A percentile compares a stretch with the other conserved stretches of the same genome.
Evolutionary conservation across 345 rosid species (phyloP).

Genomic region (Schrenkiella parvula): DNA sequence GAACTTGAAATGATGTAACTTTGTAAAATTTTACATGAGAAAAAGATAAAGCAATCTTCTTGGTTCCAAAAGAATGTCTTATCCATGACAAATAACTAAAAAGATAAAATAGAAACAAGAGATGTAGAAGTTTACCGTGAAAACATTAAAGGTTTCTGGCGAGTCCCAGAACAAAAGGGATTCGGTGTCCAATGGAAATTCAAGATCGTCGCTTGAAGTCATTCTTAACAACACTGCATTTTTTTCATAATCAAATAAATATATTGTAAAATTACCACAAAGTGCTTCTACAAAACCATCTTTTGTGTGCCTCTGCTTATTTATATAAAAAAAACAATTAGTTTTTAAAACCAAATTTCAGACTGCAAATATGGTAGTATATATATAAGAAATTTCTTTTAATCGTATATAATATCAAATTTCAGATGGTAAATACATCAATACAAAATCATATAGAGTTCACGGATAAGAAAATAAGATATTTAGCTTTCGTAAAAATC

Average conservation of each 20-base stretch:
- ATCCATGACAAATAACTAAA: neutral
- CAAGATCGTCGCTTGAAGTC: slow-evolving; percentile 13
- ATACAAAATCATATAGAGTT: too few species aligned
- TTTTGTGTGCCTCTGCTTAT: too few species aligned
- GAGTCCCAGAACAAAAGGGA: neutral
- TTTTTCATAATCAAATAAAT: neutral
- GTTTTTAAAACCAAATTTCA: too few species aligned
- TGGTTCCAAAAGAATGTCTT: neutral
- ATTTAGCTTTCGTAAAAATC: too few species aligned
- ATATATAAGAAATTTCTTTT: too few species aligned
- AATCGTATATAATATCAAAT: too few species aligned
- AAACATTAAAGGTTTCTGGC: neutral
- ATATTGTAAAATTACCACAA: neutral
- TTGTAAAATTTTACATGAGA: neutral
- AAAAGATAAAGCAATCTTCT: neutral
- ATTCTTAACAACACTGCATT: slow-evolving; percentile 18
- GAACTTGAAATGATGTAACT: neutral
- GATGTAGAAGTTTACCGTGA: slow-evolving; percentile 3
- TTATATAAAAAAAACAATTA: too few species aligned
- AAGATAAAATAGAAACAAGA: neutral
- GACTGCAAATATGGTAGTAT: too few species aligned
- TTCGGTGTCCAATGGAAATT: neutral
- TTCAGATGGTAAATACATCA: too few species aligned
- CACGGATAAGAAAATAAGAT: too few species aligned
- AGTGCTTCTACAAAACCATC: too few species aligned